These are phyloP conservation scores for Alternaria sp. DNA, from an alignment of 2,329 filamentous ascomycete genomes.

Conservation along the genomic window DNA sequence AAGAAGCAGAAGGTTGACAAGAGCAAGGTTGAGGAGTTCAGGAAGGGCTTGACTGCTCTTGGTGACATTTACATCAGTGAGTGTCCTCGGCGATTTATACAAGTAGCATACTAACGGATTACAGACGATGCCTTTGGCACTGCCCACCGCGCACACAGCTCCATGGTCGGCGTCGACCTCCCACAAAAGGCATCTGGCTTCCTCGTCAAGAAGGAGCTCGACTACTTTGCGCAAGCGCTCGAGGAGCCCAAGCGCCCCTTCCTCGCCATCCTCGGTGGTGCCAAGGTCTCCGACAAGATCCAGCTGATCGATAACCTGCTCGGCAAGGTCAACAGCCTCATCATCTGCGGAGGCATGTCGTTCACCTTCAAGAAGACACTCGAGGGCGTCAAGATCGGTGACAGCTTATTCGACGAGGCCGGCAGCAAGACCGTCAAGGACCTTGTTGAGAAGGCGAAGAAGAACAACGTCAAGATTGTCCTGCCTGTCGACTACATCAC, in stretches of 20 bases:
- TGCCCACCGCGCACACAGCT: slow-evolving; percentile 97
- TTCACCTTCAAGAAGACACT: slow-evolving; percentile 99
- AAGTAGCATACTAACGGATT: no score
- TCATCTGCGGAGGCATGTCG: slow-evolving; percentile 97
- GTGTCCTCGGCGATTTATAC: no score
- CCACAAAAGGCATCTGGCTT: slow-evolving; percentile 97
- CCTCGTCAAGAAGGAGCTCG: slow-evolving; percentile 99
- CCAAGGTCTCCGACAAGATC: slow-evolving; percentile 99
- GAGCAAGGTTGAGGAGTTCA: slow-evolving; percentile 88
- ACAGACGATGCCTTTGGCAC: slow-evolving; percentile 92
- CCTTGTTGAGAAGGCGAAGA: slow-evolving; percentile 94
- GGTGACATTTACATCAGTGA: slow-evolving; percentile 95
- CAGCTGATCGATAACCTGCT: slow-evolving; percentile 99
- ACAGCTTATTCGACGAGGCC: slow-evolving; percentile 90
- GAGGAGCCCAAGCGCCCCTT: slow-evolving; percentile 93
- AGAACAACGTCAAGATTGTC: slow-evolving; percentile 93
- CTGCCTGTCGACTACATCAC: slow-evolving; percentile 95
- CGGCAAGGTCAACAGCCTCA: slow-evolving; percentile 94
- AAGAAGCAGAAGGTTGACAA: slow-evolving; percentile 99
- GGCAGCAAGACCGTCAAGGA: slow-evolving; percentile 89
- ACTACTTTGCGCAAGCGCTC: slow-evolving; percentile 98
- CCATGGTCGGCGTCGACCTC: slow-evolving; percentile 96
- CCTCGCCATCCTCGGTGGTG: slow-evolving; percentile 96
- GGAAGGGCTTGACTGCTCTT: slow-evolving; percentile 90
- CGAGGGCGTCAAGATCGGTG: slow-evolving; percentile 85